Base-by-base conservation (phyloP, 2,329 filamentous ascomycete species). In the Sclerotinia glacialis region DNA sequence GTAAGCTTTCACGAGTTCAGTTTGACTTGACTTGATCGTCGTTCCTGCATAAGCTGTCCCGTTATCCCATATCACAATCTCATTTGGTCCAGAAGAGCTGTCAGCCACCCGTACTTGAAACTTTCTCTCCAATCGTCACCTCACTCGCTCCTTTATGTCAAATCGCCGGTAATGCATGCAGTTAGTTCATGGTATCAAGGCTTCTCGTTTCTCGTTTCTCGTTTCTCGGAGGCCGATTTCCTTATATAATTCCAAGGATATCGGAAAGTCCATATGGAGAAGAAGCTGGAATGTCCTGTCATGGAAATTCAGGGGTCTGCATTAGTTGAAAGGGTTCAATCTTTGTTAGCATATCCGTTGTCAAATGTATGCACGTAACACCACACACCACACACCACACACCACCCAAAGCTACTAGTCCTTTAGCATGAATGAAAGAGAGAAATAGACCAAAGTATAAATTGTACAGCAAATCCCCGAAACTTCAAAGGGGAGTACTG, bases 231-330 rank as follows among this genome's bases (percentile, higher is more conserved):
- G 26, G 55, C 26, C 18, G 40, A 46, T 44, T 21, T 46, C 16
- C 16, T 58, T 31, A 18, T 18, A 56, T 58, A 23, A 7, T 31
- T 12, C 18, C 37, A 58, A 42, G 23, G 23, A 44, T 40, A 21
- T 44, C 23, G 8, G 23, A 11, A 28, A 1, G 54, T 31, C 23
- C 21, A 31, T 16, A 44, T 44, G 37, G 37, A 23, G 21, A 21
- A 6, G 21, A 28, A 34, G 28, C 7, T 58, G 55, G 31, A n/a
- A 26, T 31, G 28, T 58, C 40, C 26, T 46, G 40, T 16, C 40
- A 46, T 31, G 40, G 4, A 58, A 46, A 58, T 31, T 31, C 55
- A 58, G 11, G 55, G 55, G 55, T 58, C 55, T 46, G 40, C 55
- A 31, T 58, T 46, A 31, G 40, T 46, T 46, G 1, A 14, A 46